A percentile compares a stretch with the other conserved stretches of the same genome.
Evolutionary conservation across 2,329 filamentous ascomycete species (phyloP).

Genomic region (Beauveria caledonica): DNA sequence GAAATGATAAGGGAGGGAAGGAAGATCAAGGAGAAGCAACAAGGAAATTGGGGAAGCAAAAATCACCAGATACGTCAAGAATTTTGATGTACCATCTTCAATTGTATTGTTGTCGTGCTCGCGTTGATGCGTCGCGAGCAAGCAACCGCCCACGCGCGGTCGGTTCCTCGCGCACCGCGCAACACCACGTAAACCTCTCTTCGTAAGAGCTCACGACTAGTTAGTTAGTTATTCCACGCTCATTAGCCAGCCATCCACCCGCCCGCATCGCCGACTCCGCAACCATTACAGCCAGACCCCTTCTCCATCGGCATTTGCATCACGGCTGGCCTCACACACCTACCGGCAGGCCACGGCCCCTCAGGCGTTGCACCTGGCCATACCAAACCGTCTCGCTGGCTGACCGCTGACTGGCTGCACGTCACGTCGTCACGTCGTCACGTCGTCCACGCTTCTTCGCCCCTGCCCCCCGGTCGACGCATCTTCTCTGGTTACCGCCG

Average conservation of each 20-base stretch:
- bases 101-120: not conserved
- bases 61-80: too few species aligned
- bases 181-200: not conserved
- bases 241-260: not conserved
- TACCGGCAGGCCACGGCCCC: not conserved
- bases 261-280: not conserved
- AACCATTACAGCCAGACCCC: not conserved
- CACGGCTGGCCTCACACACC: not conserved
- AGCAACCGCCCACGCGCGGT: not conserved
- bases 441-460: not conserved
- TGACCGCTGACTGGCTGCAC: conserved; percentile 10
- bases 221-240: too few species aligned
- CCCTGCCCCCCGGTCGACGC: not conserved
- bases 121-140: not conserved
- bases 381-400: not conserved
- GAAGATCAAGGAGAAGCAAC: too few species aligned
- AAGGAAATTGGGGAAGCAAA: too few species aligned
- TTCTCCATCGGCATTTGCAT: not conserved
- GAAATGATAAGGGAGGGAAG: too few species aligned
- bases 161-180: not conserved
- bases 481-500: conserved; percentile 7
- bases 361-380: not conserved
- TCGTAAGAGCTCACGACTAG: not conserved
- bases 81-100: too few species aligned
- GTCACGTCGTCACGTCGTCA: not conserved